phyloP scores from a whole-genome alignment of 495 filamentous ascomycete species.

The Xylaria cubensis region DNA sequence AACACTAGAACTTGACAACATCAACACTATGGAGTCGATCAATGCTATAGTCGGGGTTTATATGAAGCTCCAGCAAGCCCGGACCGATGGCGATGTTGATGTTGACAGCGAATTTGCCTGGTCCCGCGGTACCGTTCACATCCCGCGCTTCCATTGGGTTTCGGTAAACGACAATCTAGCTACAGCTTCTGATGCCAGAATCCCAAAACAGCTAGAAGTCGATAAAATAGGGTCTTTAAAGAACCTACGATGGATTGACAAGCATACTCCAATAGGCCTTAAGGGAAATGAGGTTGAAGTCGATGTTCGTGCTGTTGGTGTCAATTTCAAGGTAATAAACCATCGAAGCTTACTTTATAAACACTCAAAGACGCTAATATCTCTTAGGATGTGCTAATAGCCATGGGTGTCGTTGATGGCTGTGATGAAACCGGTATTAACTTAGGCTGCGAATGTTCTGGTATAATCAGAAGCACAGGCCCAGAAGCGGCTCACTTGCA shows the following conservation, averaged over 20 bases:
- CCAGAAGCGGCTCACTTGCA: not conserved
- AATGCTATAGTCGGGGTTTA: too few species aligned
- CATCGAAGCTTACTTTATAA: not conserved
- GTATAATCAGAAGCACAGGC: not conserved
- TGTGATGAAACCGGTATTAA: slow-evolving; percentile 7
- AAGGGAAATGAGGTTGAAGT: slow-evolving; percentile 13
- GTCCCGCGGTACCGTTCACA: not conserved
- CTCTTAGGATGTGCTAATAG: slow-evolving; percentile 18
- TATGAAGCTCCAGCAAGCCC: slow-evolving; percentile 3
- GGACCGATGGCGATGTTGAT: not conserved
- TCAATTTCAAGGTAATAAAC: slow-evolving; percentile 30
- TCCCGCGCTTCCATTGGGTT: slow-evolving; percentile 23
- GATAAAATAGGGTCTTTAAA: slow-evolving; percentile 19
- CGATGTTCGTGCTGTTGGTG: slow-evolving; percentile 6
- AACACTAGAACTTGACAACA: slow-evolving; percentile 21
- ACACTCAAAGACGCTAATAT: not conserved
- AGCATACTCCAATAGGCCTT: slow-evolving; percentile 6
- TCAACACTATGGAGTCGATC: too few species aligned
- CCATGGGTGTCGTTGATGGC: slow-evolving; percentile 19
- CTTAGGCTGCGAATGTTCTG: slow-evolving; percentile 15
- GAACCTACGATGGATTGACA: slow-evolving; percentile 6
- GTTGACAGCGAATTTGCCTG: slow-evolving; percentile 14
- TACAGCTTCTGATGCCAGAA: not conserved
- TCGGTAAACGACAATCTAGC: not conserved
- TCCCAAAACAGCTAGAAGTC: slow-evolving; percentile 8